phyloP scores from a whole-genome alignment of 140 eudicot genomes.

The Stevia rebaudiana region DNA sequence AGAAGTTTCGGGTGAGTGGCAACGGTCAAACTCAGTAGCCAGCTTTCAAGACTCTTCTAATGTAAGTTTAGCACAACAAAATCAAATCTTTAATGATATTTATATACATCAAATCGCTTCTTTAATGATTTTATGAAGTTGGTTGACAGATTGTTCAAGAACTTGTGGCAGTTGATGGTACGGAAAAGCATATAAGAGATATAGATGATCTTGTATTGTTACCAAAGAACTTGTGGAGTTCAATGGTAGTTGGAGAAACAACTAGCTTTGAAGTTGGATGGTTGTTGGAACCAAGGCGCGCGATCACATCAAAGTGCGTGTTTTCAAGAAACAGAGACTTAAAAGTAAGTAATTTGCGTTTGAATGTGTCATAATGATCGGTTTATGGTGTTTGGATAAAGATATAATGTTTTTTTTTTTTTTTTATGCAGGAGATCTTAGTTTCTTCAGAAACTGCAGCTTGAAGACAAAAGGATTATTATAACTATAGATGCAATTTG shows the following conservation, averaged over 20 bases:
- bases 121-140: background rate
- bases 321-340: slow-evolving; percentile 52
- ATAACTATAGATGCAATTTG: background rate
- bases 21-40: slow-evolving; percentile 38
- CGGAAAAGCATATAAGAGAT: slow-evolving; percentile 34
- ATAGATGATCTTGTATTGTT: slow-evolving; percentile 43
- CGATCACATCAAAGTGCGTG: slow-evolving; percentile 66
- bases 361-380: background rate
- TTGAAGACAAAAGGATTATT: too few species aligned
- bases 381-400: slow-evolving; percentile 5
- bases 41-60: slow-evolving; percentile 39
- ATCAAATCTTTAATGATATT: background rate
- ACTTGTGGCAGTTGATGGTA: slow-evolving; percentile 30
- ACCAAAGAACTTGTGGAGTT: slow-evolving; percentile 86
- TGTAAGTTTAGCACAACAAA: slow-evolving; percentile 33
- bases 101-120: background rate
- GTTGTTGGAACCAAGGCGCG: slow-evolving; percentile 54
- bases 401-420: background rate
- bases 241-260: slow-evolving; percentile 44
- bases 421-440: slow-evolving; percentile 33
- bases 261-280: slow-evolving; percentile 80
- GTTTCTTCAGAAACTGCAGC: slow-evolving; percentile 23
- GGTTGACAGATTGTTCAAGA: slow-evolving; percentile 41
- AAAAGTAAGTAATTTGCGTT: slow-evolving; percentile 40
- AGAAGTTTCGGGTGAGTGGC: slow-evolving; percentile 57